A percentile compares a stretch with the other conserved stretches of the same genome.
Evolutionary conservation across 768 basidiomycete species (phyloP).

Genomic region (Suillus cothurnatus): DNA sequence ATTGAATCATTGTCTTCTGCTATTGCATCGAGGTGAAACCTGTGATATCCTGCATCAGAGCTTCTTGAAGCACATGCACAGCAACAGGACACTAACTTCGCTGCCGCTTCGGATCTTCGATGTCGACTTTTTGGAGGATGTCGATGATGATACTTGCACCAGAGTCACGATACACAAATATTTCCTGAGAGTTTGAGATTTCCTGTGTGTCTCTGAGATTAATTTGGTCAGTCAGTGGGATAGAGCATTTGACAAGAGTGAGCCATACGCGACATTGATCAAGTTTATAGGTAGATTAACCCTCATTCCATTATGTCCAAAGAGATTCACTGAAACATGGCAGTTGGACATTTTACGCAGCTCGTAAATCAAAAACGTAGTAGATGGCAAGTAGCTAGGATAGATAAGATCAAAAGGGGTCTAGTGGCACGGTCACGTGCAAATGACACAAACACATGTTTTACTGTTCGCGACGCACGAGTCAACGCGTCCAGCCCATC

Average conservation of each 20-base stretch:
- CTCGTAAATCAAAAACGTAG: not conserved
- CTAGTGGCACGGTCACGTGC: slow-evolving; percentile 3
- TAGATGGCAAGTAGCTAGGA: not conserved
- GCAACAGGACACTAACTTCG: slow-evolving; percentile 47
- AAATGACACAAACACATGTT: not conserved
- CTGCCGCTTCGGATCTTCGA: slow-evolving; percentile 52
- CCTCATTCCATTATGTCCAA: slow-evolving; percentile 79
- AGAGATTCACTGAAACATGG: slow-evolving; percentile 50
- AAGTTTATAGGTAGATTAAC: slow-evolving; percentile 50
- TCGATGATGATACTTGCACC: slow-evolving; percentile 82
- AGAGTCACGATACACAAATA: slow-evolving; percentile 74
- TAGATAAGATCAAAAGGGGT: slow-evolving; percentile 6
- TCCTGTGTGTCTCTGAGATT: slow-evolving; percentile 65
- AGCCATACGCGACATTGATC: slow-evolving; percentile 79
- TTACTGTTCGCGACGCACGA: slow-evolving; percentile 11
- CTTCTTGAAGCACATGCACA: not conserved
- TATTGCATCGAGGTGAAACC: slow-evolving; percentile 88
- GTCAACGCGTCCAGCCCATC: slow-evolving; percentile 15
- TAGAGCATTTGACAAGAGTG: not conserved
- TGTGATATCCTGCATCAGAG: slow-evolving; percentile 35
- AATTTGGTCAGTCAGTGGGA: slow-evolving; percentile 7
- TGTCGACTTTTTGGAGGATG: slow-evolving; percentile 73
- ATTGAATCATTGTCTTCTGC: slow-evolving; percentile 88
- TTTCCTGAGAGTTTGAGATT: slow-evolving; percentile 94
- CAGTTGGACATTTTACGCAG: not conserved